Conservation (phyloP, 2,329 filamentous ascomycete genomes). For the Curvularia verruculosa region DNA sequence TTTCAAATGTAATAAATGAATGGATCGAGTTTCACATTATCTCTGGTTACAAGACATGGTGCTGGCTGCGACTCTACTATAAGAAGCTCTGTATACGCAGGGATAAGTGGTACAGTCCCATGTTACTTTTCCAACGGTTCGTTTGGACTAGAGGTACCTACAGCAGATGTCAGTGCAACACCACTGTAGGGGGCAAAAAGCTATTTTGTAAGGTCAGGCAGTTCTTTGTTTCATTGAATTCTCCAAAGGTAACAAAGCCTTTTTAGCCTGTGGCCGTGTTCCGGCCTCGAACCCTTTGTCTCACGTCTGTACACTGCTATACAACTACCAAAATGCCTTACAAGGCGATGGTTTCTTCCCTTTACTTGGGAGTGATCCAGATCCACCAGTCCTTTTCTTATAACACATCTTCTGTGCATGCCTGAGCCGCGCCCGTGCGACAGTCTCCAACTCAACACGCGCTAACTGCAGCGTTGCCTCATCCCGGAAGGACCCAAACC, state of each 20-base stretch:
- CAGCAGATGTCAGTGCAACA: neutral
- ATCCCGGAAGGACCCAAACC: neutral
- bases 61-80: too few relatives aligned
- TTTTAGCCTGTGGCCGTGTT: neutral
- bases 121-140: neutral
- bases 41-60: too few relatives aligned
- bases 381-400: neutral
- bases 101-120: too few relatives aligned
- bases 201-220: neutral
- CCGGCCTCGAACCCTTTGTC: constrained; percentile 6
- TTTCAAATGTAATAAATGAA: too few relatives aligned
- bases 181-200: neutral
- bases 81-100: too few relatives aligned
- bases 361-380: neutral
- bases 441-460: neutral
- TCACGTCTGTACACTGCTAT: neutral
- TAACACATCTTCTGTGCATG: neutral
- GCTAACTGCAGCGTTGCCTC: neutral
- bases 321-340: neutral
- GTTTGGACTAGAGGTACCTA: neutral
- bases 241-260: neutral
- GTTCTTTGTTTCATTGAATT: neutral
- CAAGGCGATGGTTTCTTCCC: neutral
- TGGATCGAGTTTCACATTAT: too few relatives aligned
- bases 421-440: neutral